These are phyloP conservation scores for Claviceps pusilla DNA, from an alignment of 2,329 filamentous ascomycete species.

Conservation along the genomic window DNA sequence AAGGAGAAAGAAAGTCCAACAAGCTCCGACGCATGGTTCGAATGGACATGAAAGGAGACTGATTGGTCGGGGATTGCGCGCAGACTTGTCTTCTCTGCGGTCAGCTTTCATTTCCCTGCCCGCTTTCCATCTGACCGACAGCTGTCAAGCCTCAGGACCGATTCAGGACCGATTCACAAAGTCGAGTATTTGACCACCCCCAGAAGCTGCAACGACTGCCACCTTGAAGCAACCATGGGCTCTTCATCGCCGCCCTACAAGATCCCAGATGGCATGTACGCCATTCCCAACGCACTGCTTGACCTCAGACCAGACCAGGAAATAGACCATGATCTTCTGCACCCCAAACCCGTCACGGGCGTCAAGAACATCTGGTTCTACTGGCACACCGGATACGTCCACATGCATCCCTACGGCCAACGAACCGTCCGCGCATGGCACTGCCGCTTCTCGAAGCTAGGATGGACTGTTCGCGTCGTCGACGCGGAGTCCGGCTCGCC, in stretches of 20 bases:
- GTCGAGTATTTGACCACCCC: no score
- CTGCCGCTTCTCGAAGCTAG: conserved; percentile 32
- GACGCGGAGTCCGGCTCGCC: conserved; percentile 28
- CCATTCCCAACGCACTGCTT: conserved; percentile 23
- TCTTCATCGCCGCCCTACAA: not conserved
- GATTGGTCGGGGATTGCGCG: no score
- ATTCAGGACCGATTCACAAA: no score
- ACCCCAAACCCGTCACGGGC: conserved; percentile 22
- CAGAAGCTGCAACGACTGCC: not conserved
- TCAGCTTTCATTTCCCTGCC: no score
- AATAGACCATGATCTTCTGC: conserved; percentile 27
- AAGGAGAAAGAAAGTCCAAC: no score
- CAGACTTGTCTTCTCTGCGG: no score
- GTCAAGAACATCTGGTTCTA: conserved; percentile 45
- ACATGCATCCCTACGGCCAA: conserved; percentile 35
- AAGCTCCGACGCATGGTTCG: no score
- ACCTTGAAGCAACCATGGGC: not conserved
- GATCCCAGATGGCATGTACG: conserved; percentile 15
- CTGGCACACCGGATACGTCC: conserved; percentile 35
- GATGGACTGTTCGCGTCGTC: conserved; percentile 39
- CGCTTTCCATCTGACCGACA: no score
- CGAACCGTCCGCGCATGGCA: conserved; percentile 40
- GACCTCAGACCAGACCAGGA: conserved; percentile 31
- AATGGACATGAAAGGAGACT: no score
- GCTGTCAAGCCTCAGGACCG: no score